phyloP scores from a whole-genome alignment of 2,329 filamentous ascomycete species.

The Aspergillus sp. region DNA sequence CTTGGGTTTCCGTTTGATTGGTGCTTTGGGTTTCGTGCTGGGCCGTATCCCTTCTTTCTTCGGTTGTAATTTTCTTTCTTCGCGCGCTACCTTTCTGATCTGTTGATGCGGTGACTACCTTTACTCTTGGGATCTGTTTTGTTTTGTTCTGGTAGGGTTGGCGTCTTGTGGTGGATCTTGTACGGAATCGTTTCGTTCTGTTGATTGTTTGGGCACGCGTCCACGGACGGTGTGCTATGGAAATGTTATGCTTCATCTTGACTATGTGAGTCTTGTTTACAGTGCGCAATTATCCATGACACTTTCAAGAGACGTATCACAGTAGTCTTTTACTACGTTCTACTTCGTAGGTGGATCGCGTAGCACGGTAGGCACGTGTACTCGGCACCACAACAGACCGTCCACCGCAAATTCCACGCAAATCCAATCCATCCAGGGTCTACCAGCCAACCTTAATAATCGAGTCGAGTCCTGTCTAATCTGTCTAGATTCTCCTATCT shows the following conservation, averaged over 20 bases:
- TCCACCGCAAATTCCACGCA: background rate
- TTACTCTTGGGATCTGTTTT: constrained; percentile 26
- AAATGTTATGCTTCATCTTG: constrained; percentile 21
- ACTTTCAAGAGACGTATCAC: too few relatives aligned
- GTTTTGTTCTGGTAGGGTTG: constrained; percentile 29
- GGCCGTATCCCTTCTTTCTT: constrained; percentile 29
- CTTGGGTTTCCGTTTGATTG: constrained; percentile 14
- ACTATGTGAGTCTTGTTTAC: too few relatives aligned
- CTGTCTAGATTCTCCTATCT: too few relatives aligned
- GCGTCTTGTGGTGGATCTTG: constrained; percentile 38
- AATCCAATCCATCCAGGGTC: background rate
- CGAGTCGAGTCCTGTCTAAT: too few relatives aligned
- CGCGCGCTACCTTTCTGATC: constrained; percentile 15
- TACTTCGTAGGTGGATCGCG: background rate
- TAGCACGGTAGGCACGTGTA: background rate
- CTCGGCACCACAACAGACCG: background rate
- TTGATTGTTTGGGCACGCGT: constrained; percentile 16
- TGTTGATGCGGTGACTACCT: constrained; percentile 17
- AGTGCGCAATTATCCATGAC: too few relatives aligned
- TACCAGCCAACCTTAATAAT: background rate
- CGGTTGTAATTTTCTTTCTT: constrained; percentile 31
- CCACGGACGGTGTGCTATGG: constrained; percentile 12
- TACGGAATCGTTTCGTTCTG: constrained; percentile 26
- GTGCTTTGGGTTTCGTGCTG: constrained; percentile 16
- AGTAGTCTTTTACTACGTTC: too few relatives aligned